phyloP scores from a whole-genome alignment of 148 eudicot species.

The Silene latifolia region DNA sequence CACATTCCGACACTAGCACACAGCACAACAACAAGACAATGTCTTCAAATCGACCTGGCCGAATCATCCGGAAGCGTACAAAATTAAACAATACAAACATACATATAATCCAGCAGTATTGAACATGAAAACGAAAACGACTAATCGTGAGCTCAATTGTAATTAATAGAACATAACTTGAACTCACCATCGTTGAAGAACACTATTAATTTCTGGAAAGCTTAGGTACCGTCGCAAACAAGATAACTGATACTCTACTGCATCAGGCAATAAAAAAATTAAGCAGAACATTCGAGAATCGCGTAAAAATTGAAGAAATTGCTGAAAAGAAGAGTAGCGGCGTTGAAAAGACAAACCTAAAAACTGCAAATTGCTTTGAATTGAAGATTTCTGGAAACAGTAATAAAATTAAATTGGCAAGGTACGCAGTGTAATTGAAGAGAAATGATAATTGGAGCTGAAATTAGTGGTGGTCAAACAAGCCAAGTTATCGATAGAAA shows the following conservation, averaged over 20 bases:
- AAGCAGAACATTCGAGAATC: not conserved
- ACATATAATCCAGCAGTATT: not conserved
- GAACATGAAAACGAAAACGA: not conserved
- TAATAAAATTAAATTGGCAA: not conserved
- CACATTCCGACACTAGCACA: not conserved
- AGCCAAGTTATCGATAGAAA: not conserved
- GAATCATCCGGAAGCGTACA: not conserved
- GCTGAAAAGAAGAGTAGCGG: not conserved
- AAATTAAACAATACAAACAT: not conserved
- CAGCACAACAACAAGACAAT: not conserved
- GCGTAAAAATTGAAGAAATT: not conserved
- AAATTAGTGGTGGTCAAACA: not conserved
- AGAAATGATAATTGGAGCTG: not conserved
- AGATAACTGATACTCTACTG: constrained; percentile 1
- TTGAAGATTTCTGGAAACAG: not conserved
- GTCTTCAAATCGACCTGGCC: not conserved
- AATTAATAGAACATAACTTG: not conserved
- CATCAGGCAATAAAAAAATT: not conserved
- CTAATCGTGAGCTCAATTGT: not conserved
- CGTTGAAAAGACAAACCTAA: not conserved
- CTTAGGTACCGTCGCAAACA: not conserved
- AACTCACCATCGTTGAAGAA: constrained; percentile 8
- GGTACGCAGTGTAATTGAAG: not conserved
- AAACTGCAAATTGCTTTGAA: not conserved
- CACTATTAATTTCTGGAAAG: not conserved